phyloP scores from a whole-genome alignment of 1,284 basidiomycete species.

The Xerocomus nothofagi region DNA sequence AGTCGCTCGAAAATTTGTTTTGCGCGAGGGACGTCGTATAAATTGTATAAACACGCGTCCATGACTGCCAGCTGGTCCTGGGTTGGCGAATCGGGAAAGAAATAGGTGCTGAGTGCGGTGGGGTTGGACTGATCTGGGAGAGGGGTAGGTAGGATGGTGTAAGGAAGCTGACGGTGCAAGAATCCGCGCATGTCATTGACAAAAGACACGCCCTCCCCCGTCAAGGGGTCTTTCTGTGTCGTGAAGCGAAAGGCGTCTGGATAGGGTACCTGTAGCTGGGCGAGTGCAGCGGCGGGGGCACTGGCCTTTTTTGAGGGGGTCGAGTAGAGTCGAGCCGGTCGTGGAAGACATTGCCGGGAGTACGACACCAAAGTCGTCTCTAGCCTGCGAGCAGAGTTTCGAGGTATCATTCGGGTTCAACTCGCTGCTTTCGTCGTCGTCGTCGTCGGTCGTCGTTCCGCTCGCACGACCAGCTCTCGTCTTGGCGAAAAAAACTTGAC shows the following conservation, averaged over 20 bases:
- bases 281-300: slow-evolving; percentile 52
- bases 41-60: slow-evolving; percentile 73
- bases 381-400: slow-evolving; percentile 44
- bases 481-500: slow-evolving; percentile 4
- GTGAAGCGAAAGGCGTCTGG: slow-evolving; percentile 42
- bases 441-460: slow-evolving; percentile 8
- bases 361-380: slow-evolving; percentile 64
- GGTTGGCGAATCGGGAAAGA: slow-evolving; percentile 63
- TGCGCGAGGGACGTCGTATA: slow-evolving; percentile 72
- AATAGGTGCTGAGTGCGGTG: slow-evolving; percentile 45
- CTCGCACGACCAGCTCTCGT: slow-evolving; percentile 18
- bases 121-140: slow-evolving; percentile 47
- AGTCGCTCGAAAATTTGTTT: slow-evolving; percentile 64
- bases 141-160: slow-evolving; percentile 65
- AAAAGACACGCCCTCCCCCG: slow-evolving; percentile 22
- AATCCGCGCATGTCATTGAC: slow-evolving; percentile 45
- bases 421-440: slow-evolving; percentile 8
- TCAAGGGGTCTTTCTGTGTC: slow-evolving; percentile 22
- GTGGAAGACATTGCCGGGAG: slow-evolving; percentile 63
- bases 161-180: slow-evolving; percentile 45
- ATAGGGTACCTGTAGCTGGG: slow-evolving; percentile 37
- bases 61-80: slow-evolving; percentile 74
- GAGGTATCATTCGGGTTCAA: slow-evolving; percentile 42
- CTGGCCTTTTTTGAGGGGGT: slow-evolving; percentile 53
- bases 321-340: slow-evolving; percentile 66